Evolutionary conservation across 2,329 filamentous ascomycete genomes (phyloP), one percentile per base, ranked within the genome.

Genomic region (Botrytis deweyae): DNA sequence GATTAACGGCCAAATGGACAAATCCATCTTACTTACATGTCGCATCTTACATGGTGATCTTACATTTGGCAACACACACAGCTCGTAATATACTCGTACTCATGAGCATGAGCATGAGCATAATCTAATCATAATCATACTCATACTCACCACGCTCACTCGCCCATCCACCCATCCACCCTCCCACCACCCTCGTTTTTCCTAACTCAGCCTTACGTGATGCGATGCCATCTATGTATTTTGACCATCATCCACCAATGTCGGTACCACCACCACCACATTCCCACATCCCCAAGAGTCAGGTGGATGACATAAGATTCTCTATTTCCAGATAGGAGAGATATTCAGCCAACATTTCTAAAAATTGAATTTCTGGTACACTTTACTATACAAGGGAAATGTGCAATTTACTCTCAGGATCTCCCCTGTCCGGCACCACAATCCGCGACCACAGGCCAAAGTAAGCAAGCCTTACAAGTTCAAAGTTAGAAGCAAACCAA

Each of bases 241-340:
- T 49, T 29, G 33, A 49, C 42, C 2, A 66, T 25, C 29, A 38
- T 22, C 4, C 29, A 55, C 52, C 14, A 52, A 65, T 46, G 9
- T 29, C 46, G 22, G 25, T 12, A 55, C 10, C 12, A 46, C 44
- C 46, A 52, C 25, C 16, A 64, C 38, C 40, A n/a, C 63, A 65
- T 9, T 40, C 25, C 40, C 46, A 52, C 49, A n/a, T 6, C 12
- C 1, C 22, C 42, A 7, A 49, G 33, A 36, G 22, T 12, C n/a
- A n/a, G n/a, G n/a, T n/a, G 20, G 33, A 67, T 67, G 44, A 52
- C 64, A 67, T 67, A n/a, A 67, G 64, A 67, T 52, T n/a, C 29
- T 67, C 64, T 67, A 67, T 67, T 67, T 67, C 44, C 44, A 67
- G 29, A 67, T 38, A 67, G 29, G 64, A 66, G 29, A 66, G 22